Evolutionary conservation across 1,139 yeast species (phyloP).

Genomic region (Geotrichum macrosporum): DNA sequence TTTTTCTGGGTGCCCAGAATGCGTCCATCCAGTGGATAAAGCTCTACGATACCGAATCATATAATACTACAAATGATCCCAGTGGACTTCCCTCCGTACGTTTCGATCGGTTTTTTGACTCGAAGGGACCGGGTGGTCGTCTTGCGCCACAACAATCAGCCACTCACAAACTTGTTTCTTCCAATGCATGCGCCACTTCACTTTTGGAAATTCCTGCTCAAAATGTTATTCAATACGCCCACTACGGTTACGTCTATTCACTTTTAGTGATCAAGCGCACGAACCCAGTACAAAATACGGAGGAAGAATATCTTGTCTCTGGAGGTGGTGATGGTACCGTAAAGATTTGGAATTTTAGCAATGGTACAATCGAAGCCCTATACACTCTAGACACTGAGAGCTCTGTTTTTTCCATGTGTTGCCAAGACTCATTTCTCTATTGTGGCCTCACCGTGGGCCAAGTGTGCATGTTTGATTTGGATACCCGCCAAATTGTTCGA

Average conservation of each 20-base stretch:
- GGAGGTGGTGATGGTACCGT: slow-evolving; percentile 92
- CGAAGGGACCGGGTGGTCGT: slow-evolving; percentile 77
- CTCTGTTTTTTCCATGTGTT: slow-evolving; percentile 63
- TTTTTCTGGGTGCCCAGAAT: slow-evolving; percentile 87
- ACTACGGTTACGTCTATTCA: slow-evolving; percentile 82
- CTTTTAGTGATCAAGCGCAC: slow-evolving; percentile 41
- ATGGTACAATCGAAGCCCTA: slow-evolving; percentile 31
- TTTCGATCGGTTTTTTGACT: slow-evolving; percentile 84
- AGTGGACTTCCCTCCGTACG: slow-evolving; percentile 69
- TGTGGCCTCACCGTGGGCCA: slow-evolving; percentile 73
- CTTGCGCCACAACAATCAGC: slow-evolving; percentile 35
- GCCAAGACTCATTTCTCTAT: slow-evolving; percentile 61
- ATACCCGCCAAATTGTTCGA: slow-evolving; percentile 66
- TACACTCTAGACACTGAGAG: slow-evolving; percentile 60
- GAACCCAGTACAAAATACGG: slow-evolving; percentile 10
- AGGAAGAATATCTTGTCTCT: slow-evolving; percentile 46
- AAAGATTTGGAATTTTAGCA: slow-evolving; percentile 61
- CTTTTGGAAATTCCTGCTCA: slow-evolving; percentile 65
- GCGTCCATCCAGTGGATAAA: slow-evolving; percentile 77
- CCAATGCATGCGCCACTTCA: slow-evolving; percentile 26
- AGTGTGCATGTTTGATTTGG: slow-evolving; percentile 77
- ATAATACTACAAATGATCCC: slow-evolving; percentile 36
- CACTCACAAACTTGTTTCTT: slow-evolving; percentile 6
- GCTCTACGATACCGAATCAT: slow-evolving; percentile 37
- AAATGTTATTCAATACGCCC: slow-evolving; percentile 76